A percentile compares a stretch with the other conserved stretches of the same genome.
These are phyloP conservation scores for Rhizopogon sp. DNA, from an alignment of 768 basidiomycete species.

Conservation along the genomic window DNA sequence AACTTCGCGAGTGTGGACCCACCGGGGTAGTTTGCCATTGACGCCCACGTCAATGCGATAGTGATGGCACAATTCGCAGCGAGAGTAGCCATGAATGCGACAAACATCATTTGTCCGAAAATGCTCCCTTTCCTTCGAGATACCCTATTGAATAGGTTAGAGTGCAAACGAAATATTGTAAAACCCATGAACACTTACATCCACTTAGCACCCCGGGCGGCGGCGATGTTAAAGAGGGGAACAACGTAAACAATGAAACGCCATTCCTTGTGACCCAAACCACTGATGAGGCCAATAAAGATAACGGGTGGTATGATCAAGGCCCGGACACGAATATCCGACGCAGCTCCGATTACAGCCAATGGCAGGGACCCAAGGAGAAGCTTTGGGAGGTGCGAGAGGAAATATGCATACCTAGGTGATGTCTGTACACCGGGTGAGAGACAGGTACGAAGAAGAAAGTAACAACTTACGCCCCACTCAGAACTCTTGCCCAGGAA, in stretches of 20 bases:
- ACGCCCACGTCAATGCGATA: conserved; percentile 47
- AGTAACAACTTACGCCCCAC: conserved; percentile 74
- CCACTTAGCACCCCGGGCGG: conserved; percentile 57
- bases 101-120: conserved; percentile 39
- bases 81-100: conserved; percentile 45
- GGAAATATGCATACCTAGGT: conserved; percentile 64
- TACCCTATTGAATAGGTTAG: conserved; percentile 28
- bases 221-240: conserved; percentile 76
- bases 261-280: conserved; percentile 94
- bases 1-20: conserved; percentile 64
- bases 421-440: conserved; percentile 46
- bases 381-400: conserved; percentile 69
- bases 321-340: conserved; percentile 44
- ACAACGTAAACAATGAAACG: conserved; percentile 88
- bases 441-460: background rate
- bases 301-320: conserved; percentile 47
- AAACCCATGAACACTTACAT: conserved; percentile 44
- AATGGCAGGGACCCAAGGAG: conserved; percentile 63
- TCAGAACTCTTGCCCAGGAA: conserved; percentile 79
- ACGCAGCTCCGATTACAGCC: conserved; percentile 43
- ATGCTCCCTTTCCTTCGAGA: conserved; percentile 43
- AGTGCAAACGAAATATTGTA: conserved; percentile 1
- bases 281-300: conserved; percentile 65
- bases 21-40: conserved; percentile 84
- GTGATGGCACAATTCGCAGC: conserved; percentile 51